Evolutionary conservation across 257 asterid species (phyloP), one percentile per base, ranked within the genome.

Genomic region (Solanum tarijense): DNA sequence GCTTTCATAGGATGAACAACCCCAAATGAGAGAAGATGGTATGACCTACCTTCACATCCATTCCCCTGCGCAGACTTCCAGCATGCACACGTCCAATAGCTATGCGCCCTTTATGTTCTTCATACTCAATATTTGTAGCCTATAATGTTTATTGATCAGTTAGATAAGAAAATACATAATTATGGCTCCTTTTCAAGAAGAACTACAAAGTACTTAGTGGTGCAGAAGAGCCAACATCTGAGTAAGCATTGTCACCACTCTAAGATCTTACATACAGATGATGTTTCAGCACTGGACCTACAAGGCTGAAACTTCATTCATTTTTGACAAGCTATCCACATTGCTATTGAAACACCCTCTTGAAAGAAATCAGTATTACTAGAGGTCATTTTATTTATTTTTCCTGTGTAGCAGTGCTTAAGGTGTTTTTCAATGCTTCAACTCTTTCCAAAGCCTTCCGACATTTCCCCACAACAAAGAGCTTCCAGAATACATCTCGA

Each of bases 11-110:
- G 39, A 81, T 46, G 46, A 81, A 46, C 20, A 46, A 43, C 11
- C 4, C 41, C 66, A 81, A 81, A 81, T 43, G 8, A 43, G 25
- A 46, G 66, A 81, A 81, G 66, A 81, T 81, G 48, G 85, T 46
- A 18, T 81, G 85, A 89, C 93, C 84, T 93, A 97, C 99, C 96
- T 92, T 90, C 88, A 97, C 99, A 90, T 97, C 98, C 98, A 96
- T 91, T 92, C 99, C 99, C 92, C 89, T 95, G 69, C 90, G 89
- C 94, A 97, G 87, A 86, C 85, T 88, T 83, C 99, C 99, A 65
- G 99, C 99, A 91, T 97, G 98, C 92, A 97, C 90, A 83, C 99
- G 98, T 39, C 99, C 99, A 89, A 97, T 93, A 87, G 99, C 99
- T 88, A 97, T 97, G 83, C 99, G 98, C 86, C 99, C 99, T 91